Evolutionary conservation across 2,329 filamentous ascomycete genomes (phyloP), one percentile per base, ranked within the genome.

Genomic region (Monosporascus sp.): DNA sequence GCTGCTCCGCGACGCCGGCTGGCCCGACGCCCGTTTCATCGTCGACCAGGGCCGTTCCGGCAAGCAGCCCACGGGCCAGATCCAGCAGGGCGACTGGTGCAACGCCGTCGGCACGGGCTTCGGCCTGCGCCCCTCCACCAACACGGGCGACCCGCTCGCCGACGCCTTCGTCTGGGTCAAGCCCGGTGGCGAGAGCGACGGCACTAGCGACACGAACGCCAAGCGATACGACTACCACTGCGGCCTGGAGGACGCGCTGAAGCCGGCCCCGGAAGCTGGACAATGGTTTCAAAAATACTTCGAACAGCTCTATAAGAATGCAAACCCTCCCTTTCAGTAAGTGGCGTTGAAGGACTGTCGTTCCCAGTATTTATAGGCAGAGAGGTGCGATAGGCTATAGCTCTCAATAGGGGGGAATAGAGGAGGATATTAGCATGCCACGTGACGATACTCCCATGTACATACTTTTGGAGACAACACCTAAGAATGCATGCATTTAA

Each of bases 211-310:
- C 57, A 65, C 61, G 44, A 61, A 64, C 41, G 73, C 78, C 20
- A 55, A 65, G n/a, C 74, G 79, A 49, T 82, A 78, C 68, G 79
- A 82, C 69, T 65, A 62, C 18, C 73, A 78, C 70, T 86, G 83
- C 60, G 81, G 82, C 50, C 72, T 74, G 44, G 58, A 68, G 18
- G 78, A 81, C 62, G 72, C 85, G 14, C 74, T 86, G 55, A 71
- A 82, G 70, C 86, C 86, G 14, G 82, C 86, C 2, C 86, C 86
- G 50, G 84, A 89, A 72, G 86, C 87, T n/a, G 86, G 87, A 44
- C 74, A 76, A 20, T 90, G 86, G 86, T 87, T 87, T 72, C 74
- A 84, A 71, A 75, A 73, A 40, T 84, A 83, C 72, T 82, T 84
- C 63, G 78, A 75, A 70, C 76, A 79, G 69, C 71, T 84, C 9